A percentile compares a stretch with the other conserved stretches of the same genome.
Evolutionary conservation across 371 early-diverging fungal species (phyloP).

Genomic region (Rhizoclosmatium hyalinum): DNA sequence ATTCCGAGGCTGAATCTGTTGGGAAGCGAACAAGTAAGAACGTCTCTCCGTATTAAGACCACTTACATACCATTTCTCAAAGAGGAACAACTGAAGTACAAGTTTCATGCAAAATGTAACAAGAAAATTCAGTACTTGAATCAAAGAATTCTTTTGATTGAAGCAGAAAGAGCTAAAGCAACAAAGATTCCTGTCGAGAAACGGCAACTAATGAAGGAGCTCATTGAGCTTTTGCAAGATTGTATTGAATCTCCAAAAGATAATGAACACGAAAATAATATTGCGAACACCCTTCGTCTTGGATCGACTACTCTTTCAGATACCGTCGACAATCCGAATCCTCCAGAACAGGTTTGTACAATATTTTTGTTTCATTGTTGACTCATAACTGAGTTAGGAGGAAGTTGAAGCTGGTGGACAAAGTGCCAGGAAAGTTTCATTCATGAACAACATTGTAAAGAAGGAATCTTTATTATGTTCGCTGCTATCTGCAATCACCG

Average conservation of each 20-base stretch:
- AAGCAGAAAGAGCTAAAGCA: constrained; percentile 12
- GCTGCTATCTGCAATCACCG: constrained; percentile 3
- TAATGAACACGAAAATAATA: neutral
- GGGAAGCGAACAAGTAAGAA: neutral
- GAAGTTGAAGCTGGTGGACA: no score
- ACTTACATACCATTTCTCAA: neutral
- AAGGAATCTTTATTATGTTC: constrained; percentile 21
- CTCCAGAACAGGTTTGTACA: no score
- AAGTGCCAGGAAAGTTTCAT: neutral
- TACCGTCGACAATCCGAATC: no score
- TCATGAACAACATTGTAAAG: neutral
- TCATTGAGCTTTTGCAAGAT: constrained; percentile 18
- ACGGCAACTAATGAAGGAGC: neutral
- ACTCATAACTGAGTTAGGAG: no score
- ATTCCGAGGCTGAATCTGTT: constrained; percentile 9
- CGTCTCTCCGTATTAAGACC: neutral
- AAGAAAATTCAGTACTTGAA: constrained; percentile 12
- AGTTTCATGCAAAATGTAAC: constrained; percentile 21
- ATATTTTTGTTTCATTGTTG: no score
- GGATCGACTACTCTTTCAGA: no score
- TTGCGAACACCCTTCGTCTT: no score
- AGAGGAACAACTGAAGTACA: neutral
- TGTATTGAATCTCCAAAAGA: constrained; percentile 19
- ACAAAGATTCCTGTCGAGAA: neutral
- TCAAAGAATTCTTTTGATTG: constrained; percentile 15